Evolutionary conservation across 225 moss, liverwort and hornwort species (phyloP).

Genomic region (Marchantia polymorpha): DNA sequence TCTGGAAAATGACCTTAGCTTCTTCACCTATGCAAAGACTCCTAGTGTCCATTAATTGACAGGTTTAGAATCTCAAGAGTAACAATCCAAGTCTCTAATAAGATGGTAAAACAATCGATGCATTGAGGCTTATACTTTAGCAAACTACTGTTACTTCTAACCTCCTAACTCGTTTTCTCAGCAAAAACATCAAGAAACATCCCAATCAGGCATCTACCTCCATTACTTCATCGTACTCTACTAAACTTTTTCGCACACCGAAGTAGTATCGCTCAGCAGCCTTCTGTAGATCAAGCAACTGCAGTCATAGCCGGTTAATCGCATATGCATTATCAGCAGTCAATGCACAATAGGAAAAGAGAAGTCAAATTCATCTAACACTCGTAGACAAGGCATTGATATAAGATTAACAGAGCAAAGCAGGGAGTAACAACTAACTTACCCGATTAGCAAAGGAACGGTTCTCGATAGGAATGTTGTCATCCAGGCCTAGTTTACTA

Average conservation of each 20-base stretch:
- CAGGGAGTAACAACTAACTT: constrained; percentile 2
- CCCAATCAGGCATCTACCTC: constrained; percentile 44
- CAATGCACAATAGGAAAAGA: background rate
- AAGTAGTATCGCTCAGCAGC: constrained; percentile 98
- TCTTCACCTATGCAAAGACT: too few relatives aligned
- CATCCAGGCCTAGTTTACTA: constrained; percentile 82
- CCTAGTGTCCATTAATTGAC: too few relatives aligned
- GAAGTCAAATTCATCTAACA: background rate
- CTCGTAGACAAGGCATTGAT: background rate
- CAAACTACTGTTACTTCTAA: too few relatives aligned
- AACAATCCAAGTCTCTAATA: too few relatives aligned
- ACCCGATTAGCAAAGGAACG: constrained; percentile 74
- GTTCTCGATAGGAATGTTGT: constrained; percentile 82
- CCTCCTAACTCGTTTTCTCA: too few relatives aligned
- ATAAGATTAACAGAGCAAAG: constrained; percentile 22
- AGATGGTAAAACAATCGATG: background rate
- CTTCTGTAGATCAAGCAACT: constrained; percentile 66
- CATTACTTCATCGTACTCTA: constrained; percentile 96
- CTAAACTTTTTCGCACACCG: constrained; percentile 78
- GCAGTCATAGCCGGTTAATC: constrained; percentile 10
- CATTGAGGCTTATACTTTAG: background rate
- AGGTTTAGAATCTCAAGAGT: too few relatives aligned
- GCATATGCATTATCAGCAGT: background rate
- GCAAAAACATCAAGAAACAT: background rate
- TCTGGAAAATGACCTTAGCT: too few relatives aligned